Conservation (phyloP, 2,329 filamentous ascomycete genomes). For the Intubia oerlemansii region DNA sequence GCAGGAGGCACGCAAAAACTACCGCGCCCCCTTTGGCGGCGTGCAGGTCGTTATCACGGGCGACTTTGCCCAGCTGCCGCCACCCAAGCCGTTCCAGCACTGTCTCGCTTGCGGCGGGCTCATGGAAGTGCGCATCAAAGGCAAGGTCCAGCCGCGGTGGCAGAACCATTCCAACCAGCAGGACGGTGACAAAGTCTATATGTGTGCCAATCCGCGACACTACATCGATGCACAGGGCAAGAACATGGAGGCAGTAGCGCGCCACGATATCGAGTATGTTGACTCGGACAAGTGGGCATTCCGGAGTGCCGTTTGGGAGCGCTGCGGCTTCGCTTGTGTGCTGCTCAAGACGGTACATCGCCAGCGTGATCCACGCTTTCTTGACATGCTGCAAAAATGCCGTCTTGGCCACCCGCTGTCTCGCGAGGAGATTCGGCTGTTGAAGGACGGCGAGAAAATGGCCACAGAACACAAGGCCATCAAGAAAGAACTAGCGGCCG, state of each 20-base stretch:
- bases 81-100: conserved; percentile 31
- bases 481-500: too few species aligned
- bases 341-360: conserved; percentile 33
- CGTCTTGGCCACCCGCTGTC: conserved; percentile 22
- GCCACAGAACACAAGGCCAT: conserved; percentile 9
- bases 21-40: conserved; percentile 19
- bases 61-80: conserved; percentile 39
- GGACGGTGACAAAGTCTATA: background rate
- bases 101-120: conserved; percentile 29
- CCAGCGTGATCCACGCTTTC: conserved; percentile 30
- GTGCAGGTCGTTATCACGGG: conserved; percentile 34
- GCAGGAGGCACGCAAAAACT: conserved; percentile 14
- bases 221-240: too few species aligned
- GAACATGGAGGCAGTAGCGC: too few species aligned
- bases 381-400: conserved; percentile 31
- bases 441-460: conserved; percentile 22
- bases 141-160: background rate
- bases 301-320: conserved; percentile 28
- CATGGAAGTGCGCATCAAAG: conserved; percentile 11
- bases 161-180: background rate
- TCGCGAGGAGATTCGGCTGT: conserved; percentile 17
- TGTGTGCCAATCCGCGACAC: background rate
- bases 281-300: conserved; percentile 41
- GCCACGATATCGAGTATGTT: too few species aligned
- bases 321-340: conserved; percentile 29